Conservation (phyloP, 225 moss, liverwort and hornwort species). For the Ulota crispa region DNA sequence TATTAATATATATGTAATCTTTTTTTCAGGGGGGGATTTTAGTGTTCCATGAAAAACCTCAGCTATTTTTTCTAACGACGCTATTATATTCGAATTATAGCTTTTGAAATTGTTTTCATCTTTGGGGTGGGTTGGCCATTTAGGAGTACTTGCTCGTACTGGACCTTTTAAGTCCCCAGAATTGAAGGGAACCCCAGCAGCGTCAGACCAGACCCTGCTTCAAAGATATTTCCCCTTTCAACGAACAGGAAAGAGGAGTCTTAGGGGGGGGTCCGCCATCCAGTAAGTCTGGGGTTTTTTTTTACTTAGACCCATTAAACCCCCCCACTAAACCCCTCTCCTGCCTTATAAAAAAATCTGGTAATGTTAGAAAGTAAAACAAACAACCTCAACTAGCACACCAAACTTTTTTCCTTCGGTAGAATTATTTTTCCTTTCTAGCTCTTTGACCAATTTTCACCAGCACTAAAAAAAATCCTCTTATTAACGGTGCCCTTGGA, state of each 20-base stretch:
- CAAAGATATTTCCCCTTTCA: conserved; percentile 30
- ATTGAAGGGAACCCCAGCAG: conserved; percentile 22
- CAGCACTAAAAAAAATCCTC: background rate
- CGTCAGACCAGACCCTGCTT: conserved; percentile 21
- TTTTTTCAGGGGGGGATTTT: too few relatives aligned
- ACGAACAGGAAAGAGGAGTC: conserved; percentile 31
- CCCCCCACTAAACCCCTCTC: background rate
- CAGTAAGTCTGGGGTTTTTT: conserved; percentile 36
- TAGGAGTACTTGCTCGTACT: conserved; percentile 54
- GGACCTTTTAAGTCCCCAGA: conserved; percentile 26
- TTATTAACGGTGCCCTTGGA: background rate
- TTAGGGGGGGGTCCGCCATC: conserved; percentile 45
- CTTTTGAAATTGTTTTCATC: conserved; percentile 16
- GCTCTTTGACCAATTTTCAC: background rate
- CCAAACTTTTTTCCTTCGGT: background rate
- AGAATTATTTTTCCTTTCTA: background rate
- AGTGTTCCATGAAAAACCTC: background rate
- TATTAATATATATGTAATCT: background rate
- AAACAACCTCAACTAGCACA: too few relatives aligned
- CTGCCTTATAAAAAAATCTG: conserved; percentile 6
- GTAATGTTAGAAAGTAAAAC: background rate
- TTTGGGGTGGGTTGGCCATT: conserved; percentile 27
- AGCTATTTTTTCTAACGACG: conserved; percentile 9
- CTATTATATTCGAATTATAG: conserved; percentile 4
- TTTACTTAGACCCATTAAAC: too few relatives aligned